These are phyloP conservation scores for Diaporthe ampelina DNA, from an alignment of 2,329 filamentous ascomycete species.

Conservation along the genomic window DNA sequence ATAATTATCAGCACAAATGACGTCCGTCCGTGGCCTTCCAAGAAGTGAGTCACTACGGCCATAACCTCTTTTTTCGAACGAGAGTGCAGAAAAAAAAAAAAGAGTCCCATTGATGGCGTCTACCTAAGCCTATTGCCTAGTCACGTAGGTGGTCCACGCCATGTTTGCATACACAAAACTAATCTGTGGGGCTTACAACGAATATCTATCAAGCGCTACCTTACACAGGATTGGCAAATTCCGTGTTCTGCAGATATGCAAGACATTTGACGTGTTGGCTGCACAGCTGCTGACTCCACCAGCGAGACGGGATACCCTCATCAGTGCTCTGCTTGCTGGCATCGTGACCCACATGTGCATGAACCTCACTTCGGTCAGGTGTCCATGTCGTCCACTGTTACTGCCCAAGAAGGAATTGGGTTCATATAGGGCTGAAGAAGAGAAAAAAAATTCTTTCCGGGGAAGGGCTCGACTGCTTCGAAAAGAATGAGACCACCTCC, in stretches of 20 bases:
- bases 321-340: neutral
- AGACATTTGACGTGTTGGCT: no score
- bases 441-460: neutral
- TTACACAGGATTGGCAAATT: neutral
- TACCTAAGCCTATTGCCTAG: neutral
- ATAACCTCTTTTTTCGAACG: no score
- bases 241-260: neutral
- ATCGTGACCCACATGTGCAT: slow-evolving; percentile 11
- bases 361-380: neutral
- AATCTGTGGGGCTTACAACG: no score
- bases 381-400: neutral
- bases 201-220: neutral
- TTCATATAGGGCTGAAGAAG: neutral
- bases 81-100: no score
- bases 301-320: neutral
- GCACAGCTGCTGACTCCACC: no score
- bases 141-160: no score
- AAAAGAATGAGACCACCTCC: neutral
- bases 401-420: slow-evolving; percentile 2
- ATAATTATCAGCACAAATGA: no score
- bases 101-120: neutral
- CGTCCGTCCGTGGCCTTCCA: no score
- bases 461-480: neutral
- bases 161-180: neutral
- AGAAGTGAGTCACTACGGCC: neutral